Base-by-base conservation (phyloP, 352 stramenopile species). In the Aphanomyces stellatus region DNA sequence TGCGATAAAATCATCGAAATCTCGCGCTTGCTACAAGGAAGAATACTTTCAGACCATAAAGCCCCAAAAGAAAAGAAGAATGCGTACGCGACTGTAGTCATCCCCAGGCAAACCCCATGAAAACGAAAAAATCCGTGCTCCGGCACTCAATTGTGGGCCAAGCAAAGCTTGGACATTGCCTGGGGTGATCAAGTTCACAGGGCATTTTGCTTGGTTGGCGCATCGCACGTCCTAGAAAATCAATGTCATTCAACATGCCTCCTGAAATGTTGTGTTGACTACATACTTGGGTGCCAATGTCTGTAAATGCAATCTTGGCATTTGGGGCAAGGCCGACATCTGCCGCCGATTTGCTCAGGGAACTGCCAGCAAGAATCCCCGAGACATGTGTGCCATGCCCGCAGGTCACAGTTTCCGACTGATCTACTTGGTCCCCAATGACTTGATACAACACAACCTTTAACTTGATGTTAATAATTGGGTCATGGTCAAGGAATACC, bases 301-400 rank as follows among this genome's bases (percentile, higher is more conserved):
- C 89, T 80, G 96, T 95, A 66, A 97, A 95, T n/a, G 89, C 87
- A 69, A 96, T 84, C 49, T 90, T 90, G 10, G 89, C 74, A 13
- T 74, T 78, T 53, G 82, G 73, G 0, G 88, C 88, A 51, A 93
- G 88, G 10, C 88, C 89, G 10, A 93, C 57, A 59, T 90, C 65
- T 5, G 67, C 28, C n/a, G 77, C 49, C 37, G 79, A 71, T 10
- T 77, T 77, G 35, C 78, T 93, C 33, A 76, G 86, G 35, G 85
- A 93, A 24, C 78, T 90, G 3, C 90, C 90, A 8, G 80, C 82
- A 2, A 93, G 57, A 6, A 95, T 84, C 0, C 90, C 90, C 1
- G 84, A 71, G 17, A 96, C 88, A 62, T 97, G 90, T 2, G 90
- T 97, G 4, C 90, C 90, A 65, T 97, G 90, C 15, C 88, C 90